phyloP scores from a whole-genome alignment of 2,329 filamentous ascomycete species.

The Triangularia setosa region DNA sequence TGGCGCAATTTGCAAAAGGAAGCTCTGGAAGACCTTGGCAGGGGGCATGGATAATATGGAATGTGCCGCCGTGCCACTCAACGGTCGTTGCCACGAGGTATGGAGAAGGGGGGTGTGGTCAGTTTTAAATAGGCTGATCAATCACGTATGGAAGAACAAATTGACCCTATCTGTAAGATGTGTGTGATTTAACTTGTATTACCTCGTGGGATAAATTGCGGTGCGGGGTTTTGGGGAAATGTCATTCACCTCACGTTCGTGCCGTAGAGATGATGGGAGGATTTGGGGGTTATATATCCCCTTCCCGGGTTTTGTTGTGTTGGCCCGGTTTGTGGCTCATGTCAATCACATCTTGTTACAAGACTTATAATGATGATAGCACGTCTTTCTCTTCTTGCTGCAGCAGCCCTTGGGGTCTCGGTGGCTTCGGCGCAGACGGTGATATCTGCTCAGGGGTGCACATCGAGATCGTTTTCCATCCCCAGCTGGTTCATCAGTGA shows the following conservation, averaged over 20 bases:
- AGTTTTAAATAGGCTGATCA: not conserved
- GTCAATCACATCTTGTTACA: not conserved
- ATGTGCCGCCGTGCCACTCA: not conserved
- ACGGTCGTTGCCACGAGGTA: not conserved
- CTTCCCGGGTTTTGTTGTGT: not conserved
- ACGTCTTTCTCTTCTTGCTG: not conserved
- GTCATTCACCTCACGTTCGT: not conserved
- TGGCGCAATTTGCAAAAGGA: not conserved
- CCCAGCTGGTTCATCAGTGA: not conserved
- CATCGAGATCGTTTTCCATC: not conserved
- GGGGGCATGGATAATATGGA: not conserved
- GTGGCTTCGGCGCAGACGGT: not conserved
- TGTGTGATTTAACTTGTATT: not conserved
- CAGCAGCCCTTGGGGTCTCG: not conserved
- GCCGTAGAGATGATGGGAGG: not conserved
- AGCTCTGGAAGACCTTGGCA: not conserved
- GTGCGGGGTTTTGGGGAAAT: not conserved
- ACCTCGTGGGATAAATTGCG: not conserved
- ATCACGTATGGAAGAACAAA: not conserved
- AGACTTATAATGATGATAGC: not conserved
- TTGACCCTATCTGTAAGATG: not conserved
- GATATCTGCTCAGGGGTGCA: not conserved
- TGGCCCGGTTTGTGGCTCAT: not conserved
- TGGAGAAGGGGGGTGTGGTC: not conserved
- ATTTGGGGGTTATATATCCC: not conserved